These are phyloP conservation scores for Endocalyx cinctus DNA, from an alignment of 2,329 filamentous ascomycete genomes.

Conservation along the genomic window DNA sequence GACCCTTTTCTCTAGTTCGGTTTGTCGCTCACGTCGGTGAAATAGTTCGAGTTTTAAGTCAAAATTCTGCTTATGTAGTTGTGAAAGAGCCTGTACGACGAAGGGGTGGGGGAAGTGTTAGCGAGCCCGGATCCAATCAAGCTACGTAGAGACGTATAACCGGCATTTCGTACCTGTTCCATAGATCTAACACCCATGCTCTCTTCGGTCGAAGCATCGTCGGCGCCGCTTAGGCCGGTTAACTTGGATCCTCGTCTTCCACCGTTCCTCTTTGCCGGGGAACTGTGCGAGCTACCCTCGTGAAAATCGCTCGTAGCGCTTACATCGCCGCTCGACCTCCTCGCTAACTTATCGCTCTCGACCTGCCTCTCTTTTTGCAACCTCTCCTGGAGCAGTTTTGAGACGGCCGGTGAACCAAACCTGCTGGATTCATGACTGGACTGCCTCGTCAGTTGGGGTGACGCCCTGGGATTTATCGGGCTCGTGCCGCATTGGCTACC, in stretches of 20 bases:
- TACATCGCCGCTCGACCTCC: conserved; percentile 32
- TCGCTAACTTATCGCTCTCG: conserved; percentile 41
- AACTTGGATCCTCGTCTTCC: too few relatives aligned
- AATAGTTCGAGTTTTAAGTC: conserved; percentile 70
- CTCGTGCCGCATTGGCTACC: conserved; percentile 33
- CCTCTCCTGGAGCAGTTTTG: conserved; percentile 51
- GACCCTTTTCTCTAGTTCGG: conserved; percentile 53
- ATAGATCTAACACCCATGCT: conserved; percentile 63
- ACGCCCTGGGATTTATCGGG: conserved; percentile 29
- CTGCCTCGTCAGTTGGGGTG: conserved; percentile 38
- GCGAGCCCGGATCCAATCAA: conserved; percentile 5
- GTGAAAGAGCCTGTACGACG: conserved; percentile 53
- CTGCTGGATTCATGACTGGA: conserved; percentile 28
- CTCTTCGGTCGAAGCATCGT: conserved; percentile 42
- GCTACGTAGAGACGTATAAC: conserved; percentile 2
- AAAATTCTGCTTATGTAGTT: conserved; percentile 71
- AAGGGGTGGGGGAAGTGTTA: conserved; percentile 4
- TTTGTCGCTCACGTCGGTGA: conserved; percentile 62
- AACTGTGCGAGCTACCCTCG: conserved; percentile 33
- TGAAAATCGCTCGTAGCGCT: conserved; percentile 27
- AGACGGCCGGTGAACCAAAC: conserved; percentile 35
- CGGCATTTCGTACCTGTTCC: conserved; percentile 49
- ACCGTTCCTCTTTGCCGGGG: conserved; percentile 26
- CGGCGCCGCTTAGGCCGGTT: conserved; percentile 39
- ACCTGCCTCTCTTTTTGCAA: conserved; percentile 47